Evolutionary conservation across 2,329 filamentous ascomycete species (phyloP).

Genomic region (Colletotrichum cereale): DNA sequence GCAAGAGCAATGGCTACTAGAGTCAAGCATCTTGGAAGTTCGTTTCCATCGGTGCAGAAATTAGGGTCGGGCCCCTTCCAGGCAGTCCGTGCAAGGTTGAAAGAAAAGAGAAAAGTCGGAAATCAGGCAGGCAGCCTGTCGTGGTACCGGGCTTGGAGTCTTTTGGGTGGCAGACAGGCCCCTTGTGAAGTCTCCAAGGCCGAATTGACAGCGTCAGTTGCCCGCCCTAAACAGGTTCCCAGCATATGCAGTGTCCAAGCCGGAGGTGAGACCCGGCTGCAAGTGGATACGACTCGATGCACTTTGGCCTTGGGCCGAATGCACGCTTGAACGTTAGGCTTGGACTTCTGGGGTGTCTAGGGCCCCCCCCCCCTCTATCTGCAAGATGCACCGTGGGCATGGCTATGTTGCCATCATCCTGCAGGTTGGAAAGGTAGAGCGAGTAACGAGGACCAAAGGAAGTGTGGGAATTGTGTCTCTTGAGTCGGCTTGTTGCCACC

Average conservation of each 20-base stretch:
- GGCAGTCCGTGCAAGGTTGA: slow-evolving; percentile 34
- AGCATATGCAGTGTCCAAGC: slow-evolving; percentile 33
- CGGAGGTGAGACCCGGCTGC: slow-evolving; percentile 33
- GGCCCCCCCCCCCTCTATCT: no score
- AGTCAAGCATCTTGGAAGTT: slow-evolving; percentile 1
- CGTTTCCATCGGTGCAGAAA: slow-evolving; percentile 18
- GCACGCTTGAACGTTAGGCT: slow-evolving; percentile 39
- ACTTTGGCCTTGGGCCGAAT: slow-evolving; percentile 28
- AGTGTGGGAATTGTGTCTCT: slow-evolving; percentile 6
- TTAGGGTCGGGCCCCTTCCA: slow-evolving; percentile 29
- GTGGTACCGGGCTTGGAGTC: slow-evolving; percentile 15
- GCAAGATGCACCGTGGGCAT: slow-evolving; percentile 29
- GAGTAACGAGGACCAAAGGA: slow-evolving; percentile 19
- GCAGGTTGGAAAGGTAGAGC: slow-evolving; percentile 25
- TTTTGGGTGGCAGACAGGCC: not conserved
- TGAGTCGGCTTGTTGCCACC: slow-evolving; percentile 21
- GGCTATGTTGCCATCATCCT: slow-evolving; percentile 29
- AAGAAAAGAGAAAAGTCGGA: not conserved
- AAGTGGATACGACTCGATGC: slow-evolving; percentile 36
- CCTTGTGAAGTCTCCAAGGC: not conserved
- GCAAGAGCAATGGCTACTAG: not conserved
- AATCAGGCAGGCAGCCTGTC: slow-evolving; percentile 23
- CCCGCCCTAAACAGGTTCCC: slow-evolving; percentile 38
- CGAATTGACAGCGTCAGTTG: slow-evolving; percentile 28
- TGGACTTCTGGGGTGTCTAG: slow-evolving; percentile 22